Conservation (phyloP, 345 rosid species). For the Angophora floribunda region DNA sequence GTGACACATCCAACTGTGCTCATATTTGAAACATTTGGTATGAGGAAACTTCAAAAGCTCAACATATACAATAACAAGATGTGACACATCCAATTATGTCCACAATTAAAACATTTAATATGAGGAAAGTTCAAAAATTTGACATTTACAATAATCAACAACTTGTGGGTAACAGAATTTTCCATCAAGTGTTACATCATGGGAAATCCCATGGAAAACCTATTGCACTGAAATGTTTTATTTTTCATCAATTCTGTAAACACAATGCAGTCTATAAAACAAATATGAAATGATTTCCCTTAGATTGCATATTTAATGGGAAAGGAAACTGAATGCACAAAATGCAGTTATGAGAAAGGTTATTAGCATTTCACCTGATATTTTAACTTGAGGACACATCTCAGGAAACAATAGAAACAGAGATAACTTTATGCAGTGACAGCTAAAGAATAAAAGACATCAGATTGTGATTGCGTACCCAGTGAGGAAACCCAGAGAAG, state of each 20-base stretch:
- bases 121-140: background rate
- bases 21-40: background rate
- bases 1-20: background rate
- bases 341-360: background rate
- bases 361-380: background rate
- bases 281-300: background rate
- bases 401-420: background rate
- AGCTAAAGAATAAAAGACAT: background rate
- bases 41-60: background rate
- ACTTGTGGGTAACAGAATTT: background rate
- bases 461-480: background rate
- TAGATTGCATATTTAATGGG: background rate
- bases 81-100: background rate
- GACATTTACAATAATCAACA: background rate
- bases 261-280: background rate
- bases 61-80: background rate
- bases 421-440: background rate
- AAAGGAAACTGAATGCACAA: background rate
- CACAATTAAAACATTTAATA: background rate
- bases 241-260: background rate
- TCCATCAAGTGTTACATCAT: background rate
- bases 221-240: background rate
- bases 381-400: background rate
- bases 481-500: constrained; percentile 3
- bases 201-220: background rate